Conservation (phyloP, 208 protist genomes). For the Trypanosoma boissoni region DNA sequence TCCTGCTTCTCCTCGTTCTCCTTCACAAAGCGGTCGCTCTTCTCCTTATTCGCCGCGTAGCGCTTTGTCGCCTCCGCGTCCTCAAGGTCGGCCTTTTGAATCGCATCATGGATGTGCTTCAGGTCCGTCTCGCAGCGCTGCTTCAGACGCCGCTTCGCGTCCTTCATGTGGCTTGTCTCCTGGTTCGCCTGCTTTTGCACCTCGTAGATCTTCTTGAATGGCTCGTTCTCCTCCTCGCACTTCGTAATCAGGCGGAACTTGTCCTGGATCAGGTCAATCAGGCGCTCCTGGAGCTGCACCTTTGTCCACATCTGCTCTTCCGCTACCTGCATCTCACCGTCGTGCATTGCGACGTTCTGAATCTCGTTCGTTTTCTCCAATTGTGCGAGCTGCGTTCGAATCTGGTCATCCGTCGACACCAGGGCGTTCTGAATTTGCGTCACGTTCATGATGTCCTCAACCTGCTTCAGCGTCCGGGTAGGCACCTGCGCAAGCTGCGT, state of each 20-base stretch:
- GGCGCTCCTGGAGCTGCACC: conserved; percentile 75
- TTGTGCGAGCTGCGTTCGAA: conserved; percentile 74
- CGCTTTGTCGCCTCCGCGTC: conserved; percentile 52
- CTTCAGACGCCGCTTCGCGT: conserved; percentile 55
- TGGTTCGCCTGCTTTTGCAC: conserved; percentile 62
- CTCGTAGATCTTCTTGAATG: conserved; percentile 76
- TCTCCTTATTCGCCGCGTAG: conserved; percentile 45
- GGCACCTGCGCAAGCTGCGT: conserved; percentile 70
- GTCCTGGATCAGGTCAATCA: conserved; percentile 74
- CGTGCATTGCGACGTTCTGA: conserved; percentile 75
- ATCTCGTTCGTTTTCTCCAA: conserved; percentile 80
- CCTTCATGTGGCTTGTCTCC: conserved; percentile 54
- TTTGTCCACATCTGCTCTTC: conserved; percentile 87
- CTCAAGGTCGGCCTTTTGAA: conserved; percentile 55
- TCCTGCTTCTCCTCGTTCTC: conserved; percentile 58
- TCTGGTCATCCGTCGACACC: conserved; percentile 73
- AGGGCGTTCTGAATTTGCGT: conserved; percentile 74
- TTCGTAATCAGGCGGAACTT: conserved; percentile 76
- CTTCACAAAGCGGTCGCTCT: conserved; percentile 38
- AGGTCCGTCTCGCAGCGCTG: conserved; percentile 56
- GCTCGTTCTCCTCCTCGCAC: conserved; percentile 74
- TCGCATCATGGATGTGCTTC: conserved; percentile 58
- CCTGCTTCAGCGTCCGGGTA: conserved; percentile 57
- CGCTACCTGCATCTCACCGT: conserved; percentile 81
- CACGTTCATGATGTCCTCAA: conserved; percentile 82